Evolutionary conservation across 2,329 filamentous ascomycete species (phyloP).

Genomic region (Leptographium wingfieldii): DNA sequence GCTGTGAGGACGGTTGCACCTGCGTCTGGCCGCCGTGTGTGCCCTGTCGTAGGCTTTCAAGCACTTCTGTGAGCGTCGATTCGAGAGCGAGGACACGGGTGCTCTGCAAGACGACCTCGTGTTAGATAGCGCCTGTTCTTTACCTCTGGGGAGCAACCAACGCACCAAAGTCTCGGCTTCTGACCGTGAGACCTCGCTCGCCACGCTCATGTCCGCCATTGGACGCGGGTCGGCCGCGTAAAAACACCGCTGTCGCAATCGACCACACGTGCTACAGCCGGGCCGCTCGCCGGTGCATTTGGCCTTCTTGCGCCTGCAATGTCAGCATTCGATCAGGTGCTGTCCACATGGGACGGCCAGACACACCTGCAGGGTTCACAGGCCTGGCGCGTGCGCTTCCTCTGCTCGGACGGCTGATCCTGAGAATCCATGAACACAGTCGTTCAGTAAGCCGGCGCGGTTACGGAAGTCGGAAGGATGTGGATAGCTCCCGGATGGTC

Average conservation of each 20-base stretch:
- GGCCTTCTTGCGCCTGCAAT: conserved; percentile 1
- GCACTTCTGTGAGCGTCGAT: neutral
- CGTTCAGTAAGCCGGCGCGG: neutral
- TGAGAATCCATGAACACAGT: neutral
- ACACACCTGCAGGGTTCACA: neutral
- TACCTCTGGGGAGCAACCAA: neutral
- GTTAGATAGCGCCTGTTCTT: neutral
- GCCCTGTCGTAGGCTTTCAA: neutral
- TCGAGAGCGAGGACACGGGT: neutral
- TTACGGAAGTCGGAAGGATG: neutral
- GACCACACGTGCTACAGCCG: neutral
- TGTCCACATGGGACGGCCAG: neutral
- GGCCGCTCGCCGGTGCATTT: conserved; percentile 1
- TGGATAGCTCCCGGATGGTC: neutral
- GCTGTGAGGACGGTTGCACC: neutral
- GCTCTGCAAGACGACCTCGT: neutral
- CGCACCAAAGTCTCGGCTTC: neutral
- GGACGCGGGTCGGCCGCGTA: neutral
- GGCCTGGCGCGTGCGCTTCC: neutral
- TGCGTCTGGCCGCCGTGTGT: neutral
- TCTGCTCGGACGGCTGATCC: neutral
- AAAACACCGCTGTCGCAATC: neutral
- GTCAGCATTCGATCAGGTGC: neutral
- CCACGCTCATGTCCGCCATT: neutral
- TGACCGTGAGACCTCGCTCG: neutral